Evolutionary conservation across 2,329 filamentous ascomycete genomes (phyloP).

Genomic region (Talaromyces funiculosus): DNA sequence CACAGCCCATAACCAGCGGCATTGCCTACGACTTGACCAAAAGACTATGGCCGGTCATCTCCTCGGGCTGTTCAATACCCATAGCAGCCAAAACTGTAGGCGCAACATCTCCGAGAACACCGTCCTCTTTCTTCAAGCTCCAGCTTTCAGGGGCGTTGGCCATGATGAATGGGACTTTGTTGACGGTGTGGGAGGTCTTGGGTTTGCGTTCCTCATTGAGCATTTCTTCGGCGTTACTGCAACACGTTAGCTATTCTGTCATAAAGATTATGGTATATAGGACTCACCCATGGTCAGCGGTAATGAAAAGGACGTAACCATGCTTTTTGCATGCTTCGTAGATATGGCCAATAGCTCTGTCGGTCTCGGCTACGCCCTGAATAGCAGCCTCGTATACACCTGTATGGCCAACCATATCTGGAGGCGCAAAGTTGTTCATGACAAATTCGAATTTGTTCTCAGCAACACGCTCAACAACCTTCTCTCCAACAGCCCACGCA

Average conservation of each 20-base stretch:
- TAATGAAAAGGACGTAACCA: slow-evolving; percentile 91
- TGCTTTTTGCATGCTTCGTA: slow-evolving; percentile 91
- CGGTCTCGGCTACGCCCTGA: slow-evolving; percentile 75
- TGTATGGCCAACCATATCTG: slow-evolving; percentile 99
- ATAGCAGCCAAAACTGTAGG: slow-evolving; percentile 88
- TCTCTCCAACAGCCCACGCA: slow-evolving; percentile 79
- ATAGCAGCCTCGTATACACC: slow-evolving; percentile 95
- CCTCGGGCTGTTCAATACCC: slow-evolving; percentile 82
- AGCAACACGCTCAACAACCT: slow-evolving; percentile 78
- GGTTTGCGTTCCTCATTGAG: slow-evolving; percentile 91
- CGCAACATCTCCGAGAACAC: slow-evolving; percentile 94
- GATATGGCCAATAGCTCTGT: slow-evolving; percentile 88
- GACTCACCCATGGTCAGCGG: slow-evolving; percentile 78
- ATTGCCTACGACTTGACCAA: slow-evolving; percentile 59
- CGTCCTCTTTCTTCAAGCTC: slow-evolving; percentile 75
- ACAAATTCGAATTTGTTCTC: slow-evolving; percentile 89
- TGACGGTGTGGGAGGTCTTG: slow-evolving; percentile 96
- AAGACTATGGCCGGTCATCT: slow-evolving; percentile 85
- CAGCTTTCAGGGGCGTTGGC: slow-evolving; percentile 88
- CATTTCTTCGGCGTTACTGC: slow-evolving; percentile 94
- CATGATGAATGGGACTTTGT: slow-evolving; percentile 98
- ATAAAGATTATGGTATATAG: background rate
- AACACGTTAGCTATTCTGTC: slow-evolving; percentile 3
- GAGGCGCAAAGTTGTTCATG: slow-evolving; percentile 99
- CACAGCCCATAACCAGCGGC: background rate